A percentile compares a stretch with the other conserved stretches of the same genome.
These are phyloP conservation scores for Trichoderma sp. DNA, from an alignment of 2,329 filamentous ascomycete genomes.

Conservation along the genomic window DNA sequence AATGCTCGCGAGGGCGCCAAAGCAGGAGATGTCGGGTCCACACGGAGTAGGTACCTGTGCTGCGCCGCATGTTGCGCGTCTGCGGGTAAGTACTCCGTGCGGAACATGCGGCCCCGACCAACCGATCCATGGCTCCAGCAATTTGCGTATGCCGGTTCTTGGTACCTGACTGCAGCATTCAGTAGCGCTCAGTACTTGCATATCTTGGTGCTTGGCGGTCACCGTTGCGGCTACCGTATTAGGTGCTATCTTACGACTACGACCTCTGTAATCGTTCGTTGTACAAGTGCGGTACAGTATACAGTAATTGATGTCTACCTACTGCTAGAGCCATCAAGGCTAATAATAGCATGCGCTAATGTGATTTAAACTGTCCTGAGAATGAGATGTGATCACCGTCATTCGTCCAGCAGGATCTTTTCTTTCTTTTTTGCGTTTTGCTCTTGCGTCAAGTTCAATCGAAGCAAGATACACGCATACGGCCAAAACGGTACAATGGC, in stretches of 20 bases:
- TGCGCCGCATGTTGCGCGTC: slow-evolving; percentile 4
- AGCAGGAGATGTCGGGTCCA: slow-evolving; percentile 2
- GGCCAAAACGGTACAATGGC: background rate
- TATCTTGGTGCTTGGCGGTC: background rate
- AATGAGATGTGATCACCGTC: background rate
- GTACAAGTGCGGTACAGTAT: background rate
- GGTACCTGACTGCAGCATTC: background rate
- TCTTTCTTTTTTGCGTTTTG: background rate
- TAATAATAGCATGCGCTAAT: slow-evolving; percentile 22
- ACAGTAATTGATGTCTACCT: background rate
- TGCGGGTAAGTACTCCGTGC: background rate
- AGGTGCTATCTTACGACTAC: background rate
- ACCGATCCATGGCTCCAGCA: background rate
- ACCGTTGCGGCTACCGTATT: background rate
- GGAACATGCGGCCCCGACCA: background rate
- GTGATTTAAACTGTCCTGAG: background rate
- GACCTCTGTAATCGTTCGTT: background rate
- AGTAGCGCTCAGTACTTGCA: background rate
- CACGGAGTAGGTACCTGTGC: background rate
- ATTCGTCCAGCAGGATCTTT: background rate
- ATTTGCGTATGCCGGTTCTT: background rate
- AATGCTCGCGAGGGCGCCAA: slow-evolving; percentile 13
- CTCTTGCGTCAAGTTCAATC: background rate
- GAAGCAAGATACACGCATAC: background rate
- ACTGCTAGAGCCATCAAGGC: background rate